Percentiles rank a stretch among this genome's conserved stretches.
These are phyloP conservation scores for Narthecium ossifragum DNA, from an alignment of 106 monocot species.

Conservation along the genomic window DNA sequence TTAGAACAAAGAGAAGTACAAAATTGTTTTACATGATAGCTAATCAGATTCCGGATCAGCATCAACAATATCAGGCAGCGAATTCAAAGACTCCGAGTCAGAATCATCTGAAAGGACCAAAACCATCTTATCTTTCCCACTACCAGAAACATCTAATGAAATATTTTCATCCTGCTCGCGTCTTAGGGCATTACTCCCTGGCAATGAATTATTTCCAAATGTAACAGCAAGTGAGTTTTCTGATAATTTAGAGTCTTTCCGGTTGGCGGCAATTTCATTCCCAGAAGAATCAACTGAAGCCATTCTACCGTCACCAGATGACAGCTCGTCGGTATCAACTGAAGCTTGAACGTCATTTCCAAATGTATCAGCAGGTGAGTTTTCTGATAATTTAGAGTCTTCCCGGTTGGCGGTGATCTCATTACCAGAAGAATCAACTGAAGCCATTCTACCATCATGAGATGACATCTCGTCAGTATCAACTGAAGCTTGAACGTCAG, in stretches of 20 bases:
- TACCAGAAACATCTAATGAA: too few relatives aligned
- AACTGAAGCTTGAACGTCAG: too few relatives aligned
- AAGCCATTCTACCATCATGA: not conserved
- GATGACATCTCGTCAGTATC: not conserved
- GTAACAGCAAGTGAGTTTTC: not conserved
- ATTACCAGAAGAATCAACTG: too few relatives aligned
- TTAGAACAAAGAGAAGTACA: not conserved
- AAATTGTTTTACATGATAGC: not conserved
- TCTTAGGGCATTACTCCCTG: not conserved
- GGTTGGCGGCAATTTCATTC: not conserved
- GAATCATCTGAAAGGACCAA: not conserved
- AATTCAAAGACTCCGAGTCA: constrained; percentile 14
- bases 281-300: not conserved
- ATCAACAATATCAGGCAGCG: constrained; percentile 24
- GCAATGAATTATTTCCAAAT: not conserved
- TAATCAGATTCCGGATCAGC: constrained; percentile 30
- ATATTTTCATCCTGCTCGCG: not conserved
- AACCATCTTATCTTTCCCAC: not conserved
- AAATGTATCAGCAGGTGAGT: too few relatives aligned
- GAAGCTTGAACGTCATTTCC: too few relatives aligned
- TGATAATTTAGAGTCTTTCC: not conserved
- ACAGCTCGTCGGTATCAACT: not conserved
- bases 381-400: too few relatives aligned
- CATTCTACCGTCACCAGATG: not conserved
- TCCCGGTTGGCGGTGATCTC: not conserved